These are phyloP conservation scores for Diaporthe citriasiana DNA, from an alignment of 2,329 filamentous ascomycete genomes.

Conservation along the genomic window DNA sequence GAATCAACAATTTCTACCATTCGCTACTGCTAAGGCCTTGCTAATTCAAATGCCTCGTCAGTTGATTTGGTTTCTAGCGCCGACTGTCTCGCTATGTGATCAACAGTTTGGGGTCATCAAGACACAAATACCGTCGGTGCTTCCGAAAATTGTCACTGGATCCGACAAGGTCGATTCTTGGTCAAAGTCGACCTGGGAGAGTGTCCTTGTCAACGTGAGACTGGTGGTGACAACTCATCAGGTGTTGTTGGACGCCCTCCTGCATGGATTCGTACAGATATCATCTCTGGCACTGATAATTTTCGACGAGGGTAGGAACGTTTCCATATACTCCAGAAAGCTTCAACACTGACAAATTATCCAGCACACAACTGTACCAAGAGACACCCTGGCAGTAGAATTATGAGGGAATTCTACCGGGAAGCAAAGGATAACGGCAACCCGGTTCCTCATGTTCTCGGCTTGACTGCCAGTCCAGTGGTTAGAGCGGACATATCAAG, in stretches of 20 bases:
- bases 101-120: constrained; percentile 76
- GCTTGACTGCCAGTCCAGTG: constrained; percentile 85
- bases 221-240: constrained; percentile 86
- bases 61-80: constrained; percentile 81
- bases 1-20: not conserved
- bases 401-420: constrained; percentile 82
- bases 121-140: constrained; percentile 70
- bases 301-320: constrained; percentile 81
- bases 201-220: constrained; percentile 72
- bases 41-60: constrained; percentile 48
- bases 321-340: not conserved
- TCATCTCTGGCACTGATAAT: constrained; percentile 76
- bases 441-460: constrained; percentile 76
- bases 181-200: constrained; percentile 77
- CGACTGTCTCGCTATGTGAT: constrained; percentile 75
- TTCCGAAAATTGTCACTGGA: constrained; percentile 75
- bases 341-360: not conserved
- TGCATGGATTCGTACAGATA: constrained; percentile 80
- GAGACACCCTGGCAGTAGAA: constrained; percentile 74
- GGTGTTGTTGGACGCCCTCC: constrained; percentile 80
- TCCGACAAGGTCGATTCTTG: constrained; percentile 80
- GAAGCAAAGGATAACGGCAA: constrained; percentile 55
- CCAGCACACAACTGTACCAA: constrained; percentile 81
- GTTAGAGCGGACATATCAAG: constrained; percentile 69
- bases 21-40: not conserved